Conservation (phyloP, 225 moss, liverwort and hornwort species). For the Sphagnum contortum region DNA sequence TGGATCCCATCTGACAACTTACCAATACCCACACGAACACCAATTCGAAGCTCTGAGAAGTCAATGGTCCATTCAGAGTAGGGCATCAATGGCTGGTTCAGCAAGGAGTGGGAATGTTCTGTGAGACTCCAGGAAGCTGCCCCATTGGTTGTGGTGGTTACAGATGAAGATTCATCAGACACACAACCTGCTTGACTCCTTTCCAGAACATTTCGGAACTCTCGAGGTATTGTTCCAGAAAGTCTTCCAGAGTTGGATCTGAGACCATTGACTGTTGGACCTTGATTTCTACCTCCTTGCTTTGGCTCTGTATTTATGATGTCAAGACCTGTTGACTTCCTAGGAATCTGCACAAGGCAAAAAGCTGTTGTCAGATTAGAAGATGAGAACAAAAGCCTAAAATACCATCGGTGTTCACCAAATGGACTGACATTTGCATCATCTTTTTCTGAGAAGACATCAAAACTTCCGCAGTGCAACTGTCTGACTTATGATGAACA, state of each 20-base stretch:
- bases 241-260: slow-evolving; percentile 16
- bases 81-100: slow-evolving; percentile 81
- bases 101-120: slow-evolving; percentile 69
- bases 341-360: slow-evolving; percentile 21
- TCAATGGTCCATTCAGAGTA: slow-evolving; percentile 95
- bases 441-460: no score
- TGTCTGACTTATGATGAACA: no score
- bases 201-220: slow-evolving; percentile 16
- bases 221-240: slow-evolving; percentile 22
- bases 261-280: slow-evolving; percentile 20
- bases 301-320: slow-evolving; percentile 16
- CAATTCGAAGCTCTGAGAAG: slow-evolving; percentile 85
- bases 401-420: not conserved
- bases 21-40: slow-evolving; percentile 98
- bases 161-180: slow-evolving; percentile 27
- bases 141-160: slow-evolving; percentile 21
- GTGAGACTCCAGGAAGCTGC: slow-evolving; percentile 36
- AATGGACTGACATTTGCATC: no score
- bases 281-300: slow-evolving; percentile 22
- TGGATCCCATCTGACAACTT: not conserved
- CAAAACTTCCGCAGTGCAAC: no score
- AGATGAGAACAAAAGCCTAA: not conserved
- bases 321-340: slow-evolving; percentile 23
- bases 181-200: slow-evolving; percentile 16
- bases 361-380: not conserved